Evolutionary conservation across 2,329 filamentous ascomycete species (phyloP).

Genomic region (Ceratocystis variospora): DNA sequence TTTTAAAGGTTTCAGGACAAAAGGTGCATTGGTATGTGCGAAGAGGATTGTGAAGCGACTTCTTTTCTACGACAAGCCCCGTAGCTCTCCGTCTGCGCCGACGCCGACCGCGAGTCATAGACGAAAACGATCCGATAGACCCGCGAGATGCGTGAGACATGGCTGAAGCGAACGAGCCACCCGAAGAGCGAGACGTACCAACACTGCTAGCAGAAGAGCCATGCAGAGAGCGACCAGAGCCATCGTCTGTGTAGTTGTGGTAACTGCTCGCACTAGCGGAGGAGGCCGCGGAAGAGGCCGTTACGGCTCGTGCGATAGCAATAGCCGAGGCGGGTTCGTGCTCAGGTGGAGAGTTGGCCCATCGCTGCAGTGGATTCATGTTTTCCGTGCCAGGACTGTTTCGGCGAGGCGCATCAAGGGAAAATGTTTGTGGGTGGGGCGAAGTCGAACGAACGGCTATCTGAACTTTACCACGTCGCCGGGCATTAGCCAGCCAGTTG

Average conservation of each 20-base stretch:
- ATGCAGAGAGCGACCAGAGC: constrained; percentile 43
- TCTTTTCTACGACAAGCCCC: constrained; percentile 28
- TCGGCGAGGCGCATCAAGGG: constrained; percentile 59
- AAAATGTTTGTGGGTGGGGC: constrained; percentile 42
- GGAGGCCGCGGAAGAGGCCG: constrained; percentile 36
- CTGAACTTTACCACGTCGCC: constrained; percentile 65
- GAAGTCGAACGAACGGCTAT: constrained; percentile 50
- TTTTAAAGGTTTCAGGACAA: constrained; percentile 53
- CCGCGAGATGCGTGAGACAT: constrained; percentile 45
- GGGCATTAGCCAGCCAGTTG: constrained; percentile 86
- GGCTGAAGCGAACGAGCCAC: constrained; percentile 43
- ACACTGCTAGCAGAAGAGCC: constrained; percentile 45
- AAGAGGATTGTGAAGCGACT: constrained; percentile 30
- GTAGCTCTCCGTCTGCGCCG: constrained; percentile 34
- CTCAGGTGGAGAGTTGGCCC: constrained; percentile 45
- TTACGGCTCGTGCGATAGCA: constrained; percentile 44
- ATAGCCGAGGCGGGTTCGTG: constrained; percentile 47
- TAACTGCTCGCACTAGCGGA: constrained; percentile 45
- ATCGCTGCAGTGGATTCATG: constrained; percentile 46
- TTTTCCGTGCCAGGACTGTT: constrained; percentile 40
- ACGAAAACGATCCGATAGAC: constrained; percentile 40
- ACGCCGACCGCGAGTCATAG: constrained; percentile 34
- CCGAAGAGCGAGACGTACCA: constrained; percentile 47
- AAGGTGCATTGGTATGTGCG: constrained; percentile 55
- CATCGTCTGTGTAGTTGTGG: constrained; percentile 44